Conservation (phyloP, 345 rosid species). For the Ceriops tagal region DNA sequence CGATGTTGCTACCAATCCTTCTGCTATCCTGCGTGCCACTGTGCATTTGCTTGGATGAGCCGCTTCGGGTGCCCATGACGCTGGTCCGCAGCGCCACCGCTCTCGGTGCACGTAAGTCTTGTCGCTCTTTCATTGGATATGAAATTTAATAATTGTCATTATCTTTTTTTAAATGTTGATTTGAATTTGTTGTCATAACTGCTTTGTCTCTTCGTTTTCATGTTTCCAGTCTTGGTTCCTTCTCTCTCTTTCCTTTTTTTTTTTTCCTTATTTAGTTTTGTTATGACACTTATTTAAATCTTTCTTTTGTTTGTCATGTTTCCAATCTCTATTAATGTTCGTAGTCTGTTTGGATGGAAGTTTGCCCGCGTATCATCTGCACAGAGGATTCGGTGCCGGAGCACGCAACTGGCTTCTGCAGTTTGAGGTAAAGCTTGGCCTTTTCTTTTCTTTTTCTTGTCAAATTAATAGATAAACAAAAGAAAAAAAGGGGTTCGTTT, state of each 20-base stretch:
- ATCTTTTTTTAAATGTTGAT: no score
- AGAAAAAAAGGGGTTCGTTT: background rate
- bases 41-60: slow-evolving; percentile 27
- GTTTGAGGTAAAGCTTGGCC: slow-evolving; percentile 58
- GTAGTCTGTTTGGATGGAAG: slow-evolving; percentile 95
- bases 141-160: background rate
- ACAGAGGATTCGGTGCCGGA: slow-evolving; percentile 82
- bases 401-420: slow-evolving; percentile 76
- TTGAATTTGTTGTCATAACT: no score
- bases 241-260: background rate
- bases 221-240: no score
- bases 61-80: slow-evolving; percentile 66
- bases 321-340: slow-evolving; percentile 7
- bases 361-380: slow-evolving; percentile 78
- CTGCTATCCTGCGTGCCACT: slow-evolving; percentile 11
- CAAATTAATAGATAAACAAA: background rate
- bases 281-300: background rate
- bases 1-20: slow-evolving; percentile 17
- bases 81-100: slow-evolving; percentile 58
- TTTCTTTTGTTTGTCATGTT: slow-evolving; percentile 2
- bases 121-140: background rate
- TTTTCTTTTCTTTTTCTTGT: background rate
- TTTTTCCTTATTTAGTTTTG: background rate
- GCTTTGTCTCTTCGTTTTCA: no score
- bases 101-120: slow-evolving; percentile 57